Evolutionary conservation across 2,329 filamentous ascomycete species (phyloP), one percentile per base, ranked within the genome.

Genomic region (Botryotinia convoluta): DNA sequence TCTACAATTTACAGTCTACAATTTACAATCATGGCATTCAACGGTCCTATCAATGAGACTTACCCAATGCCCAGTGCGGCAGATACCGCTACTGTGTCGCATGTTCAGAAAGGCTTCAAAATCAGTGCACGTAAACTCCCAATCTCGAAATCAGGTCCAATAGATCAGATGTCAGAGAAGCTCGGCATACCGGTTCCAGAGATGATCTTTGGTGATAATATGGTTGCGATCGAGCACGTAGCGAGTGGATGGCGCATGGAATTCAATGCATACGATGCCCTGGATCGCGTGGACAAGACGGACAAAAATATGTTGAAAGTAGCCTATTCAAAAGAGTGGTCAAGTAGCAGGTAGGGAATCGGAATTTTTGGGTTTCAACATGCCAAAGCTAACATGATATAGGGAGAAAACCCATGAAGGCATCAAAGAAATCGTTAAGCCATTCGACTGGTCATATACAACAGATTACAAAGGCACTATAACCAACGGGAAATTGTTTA

Each of bases 181-280:
- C 87, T 99, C 71, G 91, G 91, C 44, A 98, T 99, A 80, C 90
- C 95, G 29, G 90, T 95, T 59, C 96, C 96, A 14, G 96, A 99
- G 85, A 99, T 99, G 96, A 99, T 99, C 77, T 99, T 99, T 81
- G 96, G 96, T 75, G 95, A 99, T 85, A 99, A 99, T 82, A 85
- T 92, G 73, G 91, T 97, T 59, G 84, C 89, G 10, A 87, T 99
- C 74, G 86, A 90, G 71, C 94, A 98, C 84, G 75, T 84, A n/a
- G 86, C 88, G 32, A 90, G 88, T n/a, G 89, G 90, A 62, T 99
- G 94, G 94, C 85, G 86, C 62, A 86, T 98, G 75, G 84, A 87
- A 71, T 99, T 98, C 86, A 92, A 92, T 81, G 92, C 96, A 35
- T 92, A 90, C 78, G 93, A 95, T 81, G 96, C 95, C 37, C 87